These are phyloP conservation scores for Ensete ventricosum DNA, from an alignment of 176 grass and related monocot species.

Conservation along the genomic window DNA sequence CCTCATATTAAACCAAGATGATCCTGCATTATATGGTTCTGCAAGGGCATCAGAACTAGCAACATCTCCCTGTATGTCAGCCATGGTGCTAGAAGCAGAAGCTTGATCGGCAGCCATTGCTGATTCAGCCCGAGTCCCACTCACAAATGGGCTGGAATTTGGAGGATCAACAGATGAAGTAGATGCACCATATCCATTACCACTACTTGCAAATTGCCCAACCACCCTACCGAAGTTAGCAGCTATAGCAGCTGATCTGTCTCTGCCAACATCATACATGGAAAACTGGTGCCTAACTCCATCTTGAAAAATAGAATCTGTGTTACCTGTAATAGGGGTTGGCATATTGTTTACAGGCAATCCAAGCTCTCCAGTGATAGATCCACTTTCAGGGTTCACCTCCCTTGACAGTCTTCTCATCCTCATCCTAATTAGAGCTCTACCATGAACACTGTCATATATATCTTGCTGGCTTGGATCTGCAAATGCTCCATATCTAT, in stretches of 20 bases:
- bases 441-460: conserved; percentile 39
- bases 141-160: conserved; percentile 34
- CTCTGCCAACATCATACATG: conserved; percentile 49
- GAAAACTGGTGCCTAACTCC: conserved; percentile 62
- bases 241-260: conserved; percentile 51
- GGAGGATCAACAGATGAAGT: conserved; percentile 43
- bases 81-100: conserved; percentile 81
- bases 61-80: conserved; percentile 68
- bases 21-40: conserved; percentile 36
- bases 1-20: conserved; percentile 58
- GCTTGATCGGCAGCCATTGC: conserved; percentile 65
- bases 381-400: conserved; percentile 7
- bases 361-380: conserved; percentile 25
- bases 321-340: conserved; percentile 32
- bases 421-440: conserved; percentile 47
- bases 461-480: conserved; percentile 48
- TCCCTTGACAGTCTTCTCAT: conserved; percentile 51
- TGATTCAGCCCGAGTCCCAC: conserved; percentile 27
- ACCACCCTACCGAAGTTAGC: conserved; percentile 72
- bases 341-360: conserved; percentile 30
- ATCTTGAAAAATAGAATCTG: conserved; percentile 40
- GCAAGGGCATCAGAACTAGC: conserved; percentile 27
- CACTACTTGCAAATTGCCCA: conserved; percentile 22
- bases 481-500: conserved; percentile 41
- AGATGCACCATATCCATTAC: conserved; percentile 42